These are phyloP conservation scores for Yarrowia sp. DNA, from an alignment of 805 yeast species.

Conservation along the genomic window DNA sequence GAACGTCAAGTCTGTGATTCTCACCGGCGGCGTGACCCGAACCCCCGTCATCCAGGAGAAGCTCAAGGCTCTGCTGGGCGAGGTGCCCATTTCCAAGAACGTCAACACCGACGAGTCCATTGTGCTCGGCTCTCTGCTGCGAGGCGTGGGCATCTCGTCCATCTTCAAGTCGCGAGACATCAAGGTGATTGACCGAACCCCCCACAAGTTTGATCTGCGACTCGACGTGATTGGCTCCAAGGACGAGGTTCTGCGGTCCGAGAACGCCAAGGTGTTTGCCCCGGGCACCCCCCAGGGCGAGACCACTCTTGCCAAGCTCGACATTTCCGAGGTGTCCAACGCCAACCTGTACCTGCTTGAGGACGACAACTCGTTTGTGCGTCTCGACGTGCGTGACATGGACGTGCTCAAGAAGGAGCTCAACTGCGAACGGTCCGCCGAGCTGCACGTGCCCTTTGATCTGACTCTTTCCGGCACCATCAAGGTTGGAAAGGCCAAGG, in stretches of 20 bases:
- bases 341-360: conserved; percentile 41
- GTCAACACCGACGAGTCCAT: conserved; percentile 96
- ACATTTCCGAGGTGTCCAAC: conserved; percentile 35
- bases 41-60: conserved; percentile 76
- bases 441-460: conserved; percentile 20
- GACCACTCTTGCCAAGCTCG: conserved; percentile 29
- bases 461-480: conserved; percentile 28
- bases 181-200: conserved; percentile 53
- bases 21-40: conserved; percentile 88
- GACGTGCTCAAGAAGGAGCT: conserved; percentile 31
- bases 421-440: conserved; percentile 29
- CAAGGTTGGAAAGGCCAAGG: conserved; percentile 16
- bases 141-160: conserved; percentile 72
- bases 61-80: conserved; percentile 48
- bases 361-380: conserved; percentile 39
- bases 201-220: conserved; percentile 45
- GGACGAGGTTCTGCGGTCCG: conserved; percentile 35
- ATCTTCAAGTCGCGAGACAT: conserved; percentile 63
- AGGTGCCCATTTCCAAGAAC: conserved; percentile 64
- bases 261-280: conserved; percentile 43
- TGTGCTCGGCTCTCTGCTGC: conserved; percentile 81
- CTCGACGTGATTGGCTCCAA: conserved; percentile 31
- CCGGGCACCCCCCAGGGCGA: conserved; percentile 45
- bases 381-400: conserved; percentile 33
- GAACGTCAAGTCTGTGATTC: conserved; percentile 61